phyloP scores from a whole-genome alignment of 2,329 filamentous ascomycete species.

The Aspergillus felis region DNA sequence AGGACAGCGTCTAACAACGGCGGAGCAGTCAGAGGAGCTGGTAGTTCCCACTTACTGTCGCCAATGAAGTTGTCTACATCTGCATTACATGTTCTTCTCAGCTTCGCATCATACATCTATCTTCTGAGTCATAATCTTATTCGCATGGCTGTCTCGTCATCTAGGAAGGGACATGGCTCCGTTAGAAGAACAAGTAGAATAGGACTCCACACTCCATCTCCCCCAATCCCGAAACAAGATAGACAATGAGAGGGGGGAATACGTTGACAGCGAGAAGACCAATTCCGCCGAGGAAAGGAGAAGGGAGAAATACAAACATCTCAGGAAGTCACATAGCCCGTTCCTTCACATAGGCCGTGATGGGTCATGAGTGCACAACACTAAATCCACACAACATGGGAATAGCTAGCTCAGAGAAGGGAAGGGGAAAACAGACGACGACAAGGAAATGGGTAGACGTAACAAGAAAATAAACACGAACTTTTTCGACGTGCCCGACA shows the following conservation, averaged over 20 bases:
- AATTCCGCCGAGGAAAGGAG: conserved; percentile 2
- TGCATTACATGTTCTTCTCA: too few species aligned
- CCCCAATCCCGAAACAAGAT: conserved; percentile 19
- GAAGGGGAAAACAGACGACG: conserved; percentile 21
- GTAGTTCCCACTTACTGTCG: too few species aligned
- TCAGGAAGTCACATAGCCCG: conserved; percentile 13
- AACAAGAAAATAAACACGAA: conserved; percentile 19
- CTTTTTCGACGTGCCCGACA: conserved; percentile 36
- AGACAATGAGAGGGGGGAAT: conserved; percentile 16
- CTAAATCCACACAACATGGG: conserved; percentile 29
- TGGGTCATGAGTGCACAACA: conserved; percentile 32
- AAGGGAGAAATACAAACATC: conserved; percentile 10
- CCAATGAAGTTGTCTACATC: neutral
- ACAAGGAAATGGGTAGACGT: conserved; percentile 16
- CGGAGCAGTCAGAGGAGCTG: neutral
- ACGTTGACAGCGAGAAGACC: conserved; percentile 11
- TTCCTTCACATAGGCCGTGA: conserved; percentile 33
- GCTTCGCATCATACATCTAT: neutral
- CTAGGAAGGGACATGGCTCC: conserved; percentile 21
- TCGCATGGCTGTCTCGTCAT: conserved; percentile 25
- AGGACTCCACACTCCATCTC: conserved; percentile 25
- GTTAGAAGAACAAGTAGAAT: conserved; percentile 22
- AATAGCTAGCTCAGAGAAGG: conserved; percentile 28
- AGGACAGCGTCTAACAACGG: too few species aligned
- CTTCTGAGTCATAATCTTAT: conserved; percentile 20